These are phyloP conservation scores for Candolleomyces efflorescens DNA, from an alignment of 768 basidiomycete genomes.

Conservation along the genomic window DNA sequence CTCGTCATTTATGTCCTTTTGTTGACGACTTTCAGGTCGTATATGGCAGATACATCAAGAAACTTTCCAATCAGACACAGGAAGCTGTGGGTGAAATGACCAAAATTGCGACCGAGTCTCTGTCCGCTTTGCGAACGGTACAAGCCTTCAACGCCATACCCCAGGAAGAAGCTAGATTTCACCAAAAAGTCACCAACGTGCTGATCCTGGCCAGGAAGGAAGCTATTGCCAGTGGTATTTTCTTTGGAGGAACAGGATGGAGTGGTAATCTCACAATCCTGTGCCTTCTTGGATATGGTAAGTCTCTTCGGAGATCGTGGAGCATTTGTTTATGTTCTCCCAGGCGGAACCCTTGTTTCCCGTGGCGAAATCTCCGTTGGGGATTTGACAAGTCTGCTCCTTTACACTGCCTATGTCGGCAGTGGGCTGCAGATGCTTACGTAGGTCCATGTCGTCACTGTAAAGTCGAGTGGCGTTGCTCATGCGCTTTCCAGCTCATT, in stretches of 20 bases:
- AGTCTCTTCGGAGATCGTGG: conserved; percentile 12
- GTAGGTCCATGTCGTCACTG: conserved; percentile 34
- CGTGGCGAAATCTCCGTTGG: conserved; percentile 87
- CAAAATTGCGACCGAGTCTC: conserved; percentile 85
- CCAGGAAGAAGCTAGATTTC: conserved; percentile 76
- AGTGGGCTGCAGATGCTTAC: conserved; percentile 76
- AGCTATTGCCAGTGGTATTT: conserved; percentile 86
- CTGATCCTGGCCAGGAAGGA: conserved; percentile 79
- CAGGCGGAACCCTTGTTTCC: conserved; percentile 90
- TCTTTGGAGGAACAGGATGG: conserved; percentile 90
- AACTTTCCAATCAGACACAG: conserved; percentile 87
- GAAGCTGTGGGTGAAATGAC: conserved; percentile 97
- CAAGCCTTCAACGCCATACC: conserved; percentile 86
- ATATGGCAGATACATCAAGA: conserved; percentile 93
- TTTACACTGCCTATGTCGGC: conserved; percentile 90
- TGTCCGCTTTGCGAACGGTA: conserved; percentile 82
- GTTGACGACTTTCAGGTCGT: conserved; percentile 58
- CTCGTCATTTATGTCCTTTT: not conserved
- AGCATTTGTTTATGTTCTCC: not conserved
- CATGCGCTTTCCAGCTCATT: conserved; percentile 35
- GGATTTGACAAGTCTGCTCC: conserved; percentile 81
- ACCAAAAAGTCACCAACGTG: conserved; percentile 57
- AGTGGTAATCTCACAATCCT: conserved; percentile 92
- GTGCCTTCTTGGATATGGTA: conserved; percentile 87
- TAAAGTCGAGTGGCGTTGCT: not conserved